Evolutionary conservation across 108 stramenopile genomes (phyloP).

Genomic region (Nitzschia sp.): DNA sequence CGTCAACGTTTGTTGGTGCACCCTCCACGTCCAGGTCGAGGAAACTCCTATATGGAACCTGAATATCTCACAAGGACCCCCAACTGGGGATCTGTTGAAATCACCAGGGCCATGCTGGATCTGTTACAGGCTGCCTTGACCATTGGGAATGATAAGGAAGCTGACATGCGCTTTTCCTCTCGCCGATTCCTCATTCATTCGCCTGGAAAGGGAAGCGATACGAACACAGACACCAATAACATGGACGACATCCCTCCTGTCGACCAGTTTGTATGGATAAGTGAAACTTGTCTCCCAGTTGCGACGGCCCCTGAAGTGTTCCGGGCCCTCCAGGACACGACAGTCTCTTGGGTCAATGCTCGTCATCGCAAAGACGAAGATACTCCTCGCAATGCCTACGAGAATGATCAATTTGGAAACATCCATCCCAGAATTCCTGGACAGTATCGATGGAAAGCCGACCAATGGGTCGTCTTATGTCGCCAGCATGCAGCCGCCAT

Average conservation of each 20-base stretch:
- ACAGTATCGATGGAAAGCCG: constrained; percentile 84
- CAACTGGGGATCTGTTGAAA: constrained; percentile 90
- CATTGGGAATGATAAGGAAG: constrained; percentile 51
- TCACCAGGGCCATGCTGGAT: constrained; percentile 88
- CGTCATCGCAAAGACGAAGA: constrained; percentile 46
- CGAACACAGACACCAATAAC: constrained; percentile 11
- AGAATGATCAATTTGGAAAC: constrained; percentile 80
- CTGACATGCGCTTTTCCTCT: constrained; percentile 42
- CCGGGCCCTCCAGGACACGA: constrained; percentile 5
- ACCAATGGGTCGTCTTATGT: constrained; percentile 81
- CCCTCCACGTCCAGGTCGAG: constrained; percentile 39
- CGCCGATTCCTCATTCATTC: constrained; percentile 35
- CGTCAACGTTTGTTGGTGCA: constrained; percentile 61
- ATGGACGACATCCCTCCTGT: constrained; percentile 48
- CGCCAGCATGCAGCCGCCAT: constrained; percentile 61
- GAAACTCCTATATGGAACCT: constrained; percentile 48
- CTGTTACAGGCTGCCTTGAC: constrained; percentile 65
- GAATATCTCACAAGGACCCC: constrained; percentile 62
- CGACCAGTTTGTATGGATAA: constrained; percentile 80
- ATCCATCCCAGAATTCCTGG: constrained; percentile 62
- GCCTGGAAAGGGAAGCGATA: not conserved
- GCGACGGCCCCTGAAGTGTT: constrained; percentile 59
- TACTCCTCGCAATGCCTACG: constrained; percentile 84
- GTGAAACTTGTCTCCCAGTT: constrained; percentile 86
- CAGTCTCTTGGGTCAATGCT: constrained; percentile 74